Evolutionary conservation across 805 yeast species (phyloP), one percentile per base, ranked within the genome.

Genomic region (Torulaspora microellipsoides): DNA sequence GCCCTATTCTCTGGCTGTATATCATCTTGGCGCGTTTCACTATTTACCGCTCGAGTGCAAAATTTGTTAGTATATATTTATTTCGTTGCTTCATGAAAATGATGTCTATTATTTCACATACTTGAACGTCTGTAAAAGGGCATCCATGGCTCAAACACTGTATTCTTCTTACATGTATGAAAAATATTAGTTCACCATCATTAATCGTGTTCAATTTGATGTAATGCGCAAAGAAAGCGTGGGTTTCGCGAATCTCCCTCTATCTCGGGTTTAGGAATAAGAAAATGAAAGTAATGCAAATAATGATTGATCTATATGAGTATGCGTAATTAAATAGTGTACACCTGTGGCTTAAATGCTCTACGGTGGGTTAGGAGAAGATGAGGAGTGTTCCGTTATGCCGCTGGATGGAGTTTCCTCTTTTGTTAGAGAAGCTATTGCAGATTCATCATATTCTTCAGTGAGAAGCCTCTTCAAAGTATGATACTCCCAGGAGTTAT

Each of bases 401-500:
- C 27, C 39, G 27, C 27, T 29, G 14, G 38, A 14, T 11, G 36
- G 27, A 14, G 35, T n/a, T 3, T 25, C 41, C 25, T 37, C 40
- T 13, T 40, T 31, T 17, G 32, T 35, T 10, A 23, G 32, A 7
- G 44, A 29, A 8, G 31, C 42, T 20, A 38, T 38, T 13, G 36
- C 45, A 15, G 46, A 35, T 28, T 43, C 43, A 23, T 44, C 47
- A 14, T 46, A 48, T 32, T 40, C 51, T 8, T 34, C 27, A 13
- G 43, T 36, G 15, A 48, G 40, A 36, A 51, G 49, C 27, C 50
- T 54, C 28, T 48, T 48, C 27, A 61, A 34, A 5, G 54, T 46
- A 8, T 50, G 48, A 39, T 51, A 61, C 45, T 62, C 59, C 67
- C 67, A 62, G 7, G 62, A 36, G 3, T 52, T 55, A 17, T 51